phyloP scores from a whole-genome alignment of 306 rosid species.

The Corylus heterophylla region DNA sequence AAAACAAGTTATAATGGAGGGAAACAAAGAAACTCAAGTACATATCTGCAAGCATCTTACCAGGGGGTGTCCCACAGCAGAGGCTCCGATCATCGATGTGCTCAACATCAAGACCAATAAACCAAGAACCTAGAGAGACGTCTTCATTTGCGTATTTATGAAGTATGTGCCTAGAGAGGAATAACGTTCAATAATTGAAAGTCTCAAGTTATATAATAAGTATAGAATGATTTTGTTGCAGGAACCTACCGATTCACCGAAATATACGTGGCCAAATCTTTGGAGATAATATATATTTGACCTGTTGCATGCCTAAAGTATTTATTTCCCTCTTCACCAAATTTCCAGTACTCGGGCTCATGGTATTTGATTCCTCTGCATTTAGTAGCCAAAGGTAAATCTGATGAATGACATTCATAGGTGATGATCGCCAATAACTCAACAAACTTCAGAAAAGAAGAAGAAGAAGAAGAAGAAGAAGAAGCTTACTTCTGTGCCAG shows the following conservation, averaged over 20 bases:
- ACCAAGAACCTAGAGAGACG: conserved; percentile 69
- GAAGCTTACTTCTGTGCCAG: conserved; percentile 56
- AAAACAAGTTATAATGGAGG: background rate
- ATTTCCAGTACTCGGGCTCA: conserved; percentile 69
- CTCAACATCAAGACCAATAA: conserved; percentile 63
- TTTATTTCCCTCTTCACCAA: conserved; percentile 65
- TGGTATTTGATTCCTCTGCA: conserved; percentile 54
- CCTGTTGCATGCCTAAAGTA: conserved; percentile 67
- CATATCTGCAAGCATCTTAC: conserved; percentile 23
- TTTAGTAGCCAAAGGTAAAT: background rate
- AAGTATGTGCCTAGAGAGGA: conserved; percentile 44
- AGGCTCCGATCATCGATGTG: conserved; percentile 62
- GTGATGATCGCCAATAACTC: background rate
- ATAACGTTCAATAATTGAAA: background rate
- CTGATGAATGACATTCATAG: conserved; percentile 5
- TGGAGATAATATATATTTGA: conserved; percentile 54
- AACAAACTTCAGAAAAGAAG: background rate
- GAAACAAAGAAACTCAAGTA: background rate
- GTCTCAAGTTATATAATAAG: background rate
- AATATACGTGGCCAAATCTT: conserved; percentile 63
- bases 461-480: background rate
- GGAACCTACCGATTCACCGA: conserved; percentile 46
- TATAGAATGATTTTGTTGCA: background rate
- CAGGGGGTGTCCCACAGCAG: conserved; percentile 59
- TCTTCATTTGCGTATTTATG: conserved; percentile 65